These are phyloP conservation scores for Neocucurbitaria cava DNA, from an alignment of 2,329 filamentous ascomycete species.

Conservation along the genomic window DNA sequence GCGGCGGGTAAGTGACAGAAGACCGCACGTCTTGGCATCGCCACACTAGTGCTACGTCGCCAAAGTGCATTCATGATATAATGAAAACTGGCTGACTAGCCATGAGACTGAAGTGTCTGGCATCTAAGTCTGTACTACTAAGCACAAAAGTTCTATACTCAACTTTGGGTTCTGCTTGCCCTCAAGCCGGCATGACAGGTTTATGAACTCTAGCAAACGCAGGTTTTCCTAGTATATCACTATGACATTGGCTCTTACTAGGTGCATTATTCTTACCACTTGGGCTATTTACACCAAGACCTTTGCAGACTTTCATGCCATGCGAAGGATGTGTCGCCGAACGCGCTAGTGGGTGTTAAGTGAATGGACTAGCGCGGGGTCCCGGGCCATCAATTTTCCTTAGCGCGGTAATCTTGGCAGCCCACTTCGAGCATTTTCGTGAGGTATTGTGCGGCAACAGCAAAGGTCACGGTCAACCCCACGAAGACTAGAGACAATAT, in stretches of 20 bases:
- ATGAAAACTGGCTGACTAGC: neutral
- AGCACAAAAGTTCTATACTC: neutral
- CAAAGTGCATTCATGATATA: neutral
- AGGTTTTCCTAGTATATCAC: neutral
- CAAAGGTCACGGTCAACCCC: conserved; percentile 11
- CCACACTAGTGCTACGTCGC: neutral
- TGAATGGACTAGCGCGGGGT: conserved; percentile 12
- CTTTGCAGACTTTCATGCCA: too few relatives aligned
- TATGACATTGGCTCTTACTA: neutral
- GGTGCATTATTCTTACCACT: neutral
- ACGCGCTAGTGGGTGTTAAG: neutral
- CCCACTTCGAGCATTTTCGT: conserved; percentile 25
- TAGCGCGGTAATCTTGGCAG: conserved; percentile 22
- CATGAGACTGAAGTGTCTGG: neutral
- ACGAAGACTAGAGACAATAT: conserved; percentile 42
- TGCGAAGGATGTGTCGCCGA: too few relatives aligned
- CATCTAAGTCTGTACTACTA: neutral
- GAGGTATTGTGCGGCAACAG: conserved; percentile 22
- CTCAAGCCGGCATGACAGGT: neutral
- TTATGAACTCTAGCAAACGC: neutral
- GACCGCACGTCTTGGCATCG: neutral
- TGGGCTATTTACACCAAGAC: too few relatives aligned
- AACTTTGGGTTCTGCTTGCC: neutral
- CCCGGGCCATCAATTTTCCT: conserved; percentile 18
- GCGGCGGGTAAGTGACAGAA: neutral